Evolutionary conservation across 257 asterid species (phyloP).

Genomic region (Petunia secreta): DNA sequence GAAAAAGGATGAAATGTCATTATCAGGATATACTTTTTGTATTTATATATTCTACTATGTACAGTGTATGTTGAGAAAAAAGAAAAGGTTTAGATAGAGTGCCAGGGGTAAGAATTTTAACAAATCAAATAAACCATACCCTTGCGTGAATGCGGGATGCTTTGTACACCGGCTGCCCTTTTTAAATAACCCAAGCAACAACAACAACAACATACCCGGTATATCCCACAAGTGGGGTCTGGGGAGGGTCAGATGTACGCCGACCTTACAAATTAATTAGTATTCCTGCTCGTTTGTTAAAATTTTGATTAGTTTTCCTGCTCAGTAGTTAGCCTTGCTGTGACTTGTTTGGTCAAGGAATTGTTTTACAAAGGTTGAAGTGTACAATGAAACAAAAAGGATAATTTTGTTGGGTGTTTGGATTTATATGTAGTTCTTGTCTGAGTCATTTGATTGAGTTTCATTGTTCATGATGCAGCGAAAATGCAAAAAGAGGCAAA

Average conservation of each 20-base stretch:
- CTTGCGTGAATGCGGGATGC: no score
- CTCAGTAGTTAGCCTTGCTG: background rate
- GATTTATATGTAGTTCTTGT: background rate
- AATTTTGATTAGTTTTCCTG: background rate
- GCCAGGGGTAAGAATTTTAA: no score
- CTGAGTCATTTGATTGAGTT: slow-evolving; percentile 28
- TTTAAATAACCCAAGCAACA: background rate
- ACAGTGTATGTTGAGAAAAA: no score
- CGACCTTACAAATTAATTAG: background rate
- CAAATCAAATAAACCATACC: no score
- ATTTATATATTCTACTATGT: no score
- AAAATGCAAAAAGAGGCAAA: slow-evolving; percentile 54
- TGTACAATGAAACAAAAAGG: background rate
- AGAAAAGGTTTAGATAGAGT: no score
- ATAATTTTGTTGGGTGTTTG: background rate
- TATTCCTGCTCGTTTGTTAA: background rate
- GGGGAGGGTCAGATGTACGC: background rate
- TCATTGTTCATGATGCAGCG: slow-evolving; percentile 47
- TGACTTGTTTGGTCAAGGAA: background rate
- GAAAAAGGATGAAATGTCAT: no score
- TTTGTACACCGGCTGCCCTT: background rate
- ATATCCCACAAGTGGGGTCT: no score
- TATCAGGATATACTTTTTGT: no score
- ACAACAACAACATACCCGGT: background rate
- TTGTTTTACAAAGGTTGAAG: background rate